Conservation (phyloP, 805 yeast species). For the Saccharomyces kudriavzevii region DNA sequence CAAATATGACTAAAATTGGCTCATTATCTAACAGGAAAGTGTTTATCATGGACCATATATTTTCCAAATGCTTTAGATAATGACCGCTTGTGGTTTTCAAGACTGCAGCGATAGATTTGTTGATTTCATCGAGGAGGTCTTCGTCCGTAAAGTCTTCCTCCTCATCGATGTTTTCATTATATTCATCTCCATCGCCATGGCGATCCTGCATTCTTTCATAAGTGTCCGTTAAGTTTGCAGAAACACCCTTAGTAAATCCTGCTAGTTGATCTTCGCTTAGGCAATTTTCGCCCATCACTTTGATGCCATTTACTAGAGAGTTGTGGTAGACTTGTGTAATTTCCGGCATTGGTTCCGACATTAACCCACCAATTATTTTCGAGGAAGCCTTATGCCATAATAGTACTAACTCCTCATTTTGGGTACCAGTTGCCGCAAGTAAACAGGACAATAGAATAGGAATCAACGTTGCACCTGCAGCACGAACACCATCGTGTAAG, state of each 20-base stretch:
- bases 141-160: constrained; percentile 81
- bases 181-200: constrained; percentile 73
- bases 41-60: constrained; percentile 49
- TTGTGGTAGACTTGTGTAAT: constrained; percentile 70
- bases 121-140: constrained; percentile 79
- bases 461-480: constrained; percentile 77
- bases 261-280: constrained; percentile 48
- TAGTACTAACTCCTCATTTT: constrained; percentile 51
- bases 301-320: constrained; percentile 58
- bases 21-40: constrained; percentile 60
- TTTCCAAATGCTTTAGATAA: constrained; percentile 59
- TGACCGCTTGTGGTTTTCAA: constrained; percentile 53
- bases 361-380: constrained; percentile 59
- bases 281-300: constrained; percentile 57
- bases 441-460: constrained; percentile 67
- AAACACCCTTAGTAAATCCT: constrained; percentile 50
- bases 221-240: constrained; percentile 55
- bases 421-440: constrained; percentile 39
- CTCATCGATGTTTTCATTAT: constrained; percentile 80
- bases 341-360: constrained; percentile 77
- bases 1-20: constrained; percentile 63
- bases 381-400: constrained; percentile 67
- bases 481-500: constrained; percentile 89
- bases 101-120: constrained; percentile 60
- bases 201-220: constrained; percentile 64